Evolutionary conservation across 176 grass and related monocot genomes (phyloP).

Genomic region (Musa troglodytarum): DNA sequence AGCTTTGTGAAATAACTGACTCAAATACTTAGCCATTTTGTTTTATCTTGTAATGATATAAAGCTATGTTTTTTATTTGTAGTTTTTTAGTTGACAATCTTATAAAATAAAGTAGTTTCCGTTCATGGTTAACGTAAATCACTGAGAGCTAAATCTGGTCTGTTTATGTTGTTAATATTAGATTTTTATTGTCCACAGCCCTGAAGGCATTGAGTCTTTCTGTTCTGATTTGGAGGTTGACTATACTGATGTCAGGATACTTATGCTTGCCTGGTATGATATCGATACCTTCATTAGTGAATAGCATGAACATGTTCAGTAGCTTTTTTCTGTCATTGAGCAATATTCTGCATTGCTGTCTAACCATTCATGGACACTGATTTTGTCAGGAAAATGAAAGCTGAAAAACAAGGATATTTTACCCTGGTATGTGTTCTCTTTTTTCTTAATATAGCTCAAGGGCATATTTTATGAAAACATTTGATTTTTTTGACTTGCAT

Average conservation of each 20-base stretch:
- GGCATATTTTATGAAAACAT: slow-evolving; percentile 3
- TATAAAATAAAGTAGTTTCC: no score
- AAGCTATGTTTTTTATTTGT: no score
- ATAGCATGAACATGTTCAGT: not conserved
- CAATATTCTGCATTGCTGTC: slow-evolving; percentile 7
- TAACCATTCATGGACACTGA: slow-evolving; percentile 13
- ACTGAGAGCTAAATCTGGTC: no score
- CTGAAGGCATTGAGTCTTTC: slow-evolving; percentile 89
- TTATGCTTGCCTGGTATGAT: slow-evolving; percentile 95
- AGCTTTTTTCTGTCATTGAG: no score
- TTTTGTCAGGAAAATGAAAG: slow-evolving; percentile 86
- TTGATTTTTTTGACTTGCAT: slow-evolving; percentile 1
- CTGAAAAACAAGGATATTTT: slow-evolving; percentile 93
- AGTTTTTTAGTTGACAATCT: no score
- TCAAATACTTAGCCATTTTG: no score
- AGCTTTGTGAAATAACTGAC: no score
- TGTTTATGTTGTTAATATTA: not conserved
- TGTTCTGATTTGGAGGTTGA: slow-evolving; percentile 83
- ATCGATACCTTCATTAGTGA: slow-evolving; percentile 8
- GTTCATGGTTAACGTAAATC: no score
- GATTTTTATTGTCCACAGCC: slow-evolving; percentile 35
- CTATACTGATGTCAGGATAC: slow-evolving; percentile 94
- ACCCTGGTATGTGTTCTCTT: slow-evolving; percentile 56
- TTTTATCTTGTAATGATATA: no score
- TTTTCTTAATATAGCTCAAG: not conserved